Conservation (phyloP, 2,329 filamentous ascomycete species). For the Diaporthe sp. region DNA sequence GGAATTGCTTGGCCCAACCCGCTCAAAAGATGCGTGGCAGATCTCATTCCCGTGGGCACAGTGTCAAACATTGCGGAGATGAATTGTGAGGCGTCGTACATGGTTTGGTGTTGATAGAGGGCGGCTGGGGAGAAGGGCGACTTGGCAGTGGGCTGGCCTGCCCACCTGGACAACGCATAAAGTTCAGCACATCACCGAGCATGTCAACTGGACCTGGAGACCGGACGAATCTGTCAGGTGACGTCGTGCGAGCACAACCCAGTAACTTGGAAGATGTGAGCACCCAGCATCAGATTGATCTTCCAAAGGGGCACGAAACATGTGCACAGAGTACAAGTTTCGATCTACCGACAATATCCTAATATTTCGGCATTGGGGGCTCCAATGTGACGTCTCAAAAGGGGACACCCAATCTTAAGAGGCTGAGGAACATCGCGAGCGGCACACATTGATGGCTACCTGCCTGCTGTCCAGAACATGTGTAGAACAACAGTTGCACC, state of each 20-base stretch:
- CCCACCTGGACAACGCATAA: conserved; percentile 28
- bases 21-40: conserved; percentile 9
- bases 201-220: background rate
- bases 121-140: background rate
- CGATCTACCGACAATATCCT: background rate
- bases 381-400: background rate
- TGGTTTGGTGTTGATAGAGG: background rate
- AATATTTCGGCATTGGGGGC: background rate
- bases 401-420: background rate
- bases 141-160: background rate
- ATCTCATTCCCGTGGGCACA: conserved; percentile 19
- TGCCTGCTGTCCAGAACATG: background rate
- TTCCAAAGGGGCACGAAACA: background rate
- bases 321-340: background rate
- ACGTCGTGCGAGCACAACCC: background rate
- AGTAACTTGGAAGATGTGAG: background rate
- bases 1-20: conserved; percentile 21
- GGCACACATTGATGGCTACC: background rate
- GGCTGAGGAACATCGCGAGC: background rate
- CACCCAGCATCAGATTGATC: background rate
- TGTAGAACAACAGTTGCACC: background rate
- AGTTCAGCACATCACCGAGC: conserved; percentile 7
- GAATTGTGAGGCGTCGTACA: background rate
- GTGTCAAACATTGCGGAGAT: conserved; percentile 6
- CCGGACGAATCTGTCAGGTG: conserved; percentile 13